Conservation (phyloP, 352 stramenopile species). For the Phytophthora kernoviae region DNA sequence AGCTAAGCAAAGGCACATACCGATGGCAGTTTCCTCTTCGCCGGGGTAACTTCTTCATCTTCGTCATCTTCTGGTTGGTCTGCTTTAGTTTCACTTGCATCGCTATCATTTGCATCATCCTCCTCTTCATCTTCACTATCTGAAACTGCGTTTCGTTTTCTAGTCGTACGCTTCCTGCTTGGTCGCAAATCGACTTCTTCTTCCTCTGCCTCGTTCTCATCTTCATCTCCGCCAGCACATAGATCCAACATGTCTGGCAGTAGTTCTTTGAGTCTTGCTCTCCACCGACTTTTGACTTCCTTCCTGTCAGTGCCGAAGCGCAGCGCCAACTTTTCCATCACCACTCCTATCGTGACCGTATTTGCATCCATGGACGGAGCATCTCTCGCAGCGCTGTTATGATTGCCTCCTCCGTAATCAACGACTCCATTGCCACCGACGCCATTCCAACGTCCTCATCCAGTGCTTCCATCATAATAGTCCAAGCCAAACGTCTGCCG, state of each 20-base stretch:
- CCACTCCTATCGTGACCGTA: constrained; percentile 48
- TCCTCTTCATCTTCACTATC: constrained; percentile 45
- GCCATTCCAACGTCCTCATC: constrained; percentile 8
- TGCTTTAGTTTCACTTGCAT: constrained; percentile 34
- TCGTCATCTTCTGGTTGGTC: constrained; percentile 28
- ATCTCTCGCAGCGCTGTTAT: constrained; percentile 49
- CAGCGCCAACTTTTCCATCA: constrained; percentile 57
- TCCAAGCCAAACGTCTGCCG: background rate
- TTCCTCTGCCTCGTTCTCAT: constrained; percentile 7
- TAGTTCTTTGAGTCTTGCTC: constrained; percentile 47
- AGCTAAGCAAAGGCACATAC: constrained; percentile 22
- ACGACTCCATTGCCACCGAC: constrained; percentile 8
- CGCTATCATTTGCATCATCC: constrained; percentile 27
- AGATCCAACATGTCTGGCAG: constrained; percentile 56
- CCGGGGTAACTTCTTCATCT: constrained; percentile 23
- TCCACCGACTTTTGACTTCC: constrained; percentile 58
- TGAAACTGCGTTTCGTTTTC: constrained; percentile 42
- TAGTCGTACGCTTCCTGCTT: constrained; percentile 39
- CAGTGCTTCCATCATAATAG: constrained; percentile 38
- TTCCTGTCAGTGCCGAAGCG: constrained; percentile 48
- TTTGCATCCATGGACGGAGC: constrained; percentile 63
- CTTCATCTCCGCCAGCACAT: constrained; percentile 22
- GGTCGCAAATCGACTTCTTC: constrained; percentile 18
- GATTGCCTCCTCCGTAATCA: constrained; percentile 34
- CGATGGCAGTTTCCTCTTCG: constrained; percentile 26